phyloP scores from a whole-genome alignment of 1,139 yeast genomes.

The Kodamaea ohmeri region DNA sequence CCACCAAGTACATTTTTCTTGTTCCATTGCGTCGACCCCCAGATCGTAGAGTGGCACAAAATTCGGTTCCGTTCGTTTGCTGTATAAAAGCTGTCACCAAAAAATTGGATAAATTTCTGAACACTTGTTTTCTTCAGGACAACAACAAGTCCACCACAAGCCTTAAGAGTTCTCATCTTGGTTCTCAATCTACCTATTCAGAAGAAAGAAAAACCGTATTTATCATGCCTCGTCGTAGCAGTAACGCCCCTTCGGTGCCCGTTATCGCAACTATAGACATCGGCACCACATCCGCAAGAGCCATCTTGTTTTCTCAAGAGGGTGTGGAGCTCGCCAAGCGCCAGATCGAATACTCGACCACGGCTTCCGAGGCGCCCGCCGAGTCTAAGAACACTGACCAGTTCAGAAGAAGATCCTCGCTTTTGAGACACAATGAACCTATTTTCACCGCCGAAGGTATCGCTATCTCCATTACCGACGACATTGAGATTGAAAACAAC shows the following conservation, averaged over 20 bases:
- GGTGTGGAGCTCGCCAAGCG: conserved; percentile 83
- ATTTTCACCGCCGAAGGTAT: conserved; percentile 75
- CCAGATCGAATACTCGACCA: conserved; percentile 85
- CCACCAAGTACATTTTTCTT: no score
- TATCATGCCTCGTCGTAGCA: conserved; percentile 40
- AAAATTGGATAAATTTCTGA: neutral
- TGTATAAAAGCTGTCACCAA: neutral
- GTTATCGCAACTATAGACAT: conserved; percentile 78
- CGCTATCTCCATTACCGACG: conserved; percentile 57
- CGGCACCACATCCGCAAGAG: conserved; percentile 94
- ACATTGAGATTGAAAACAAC: conserved; percentile 61
- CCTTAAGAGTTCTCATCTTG: no score
- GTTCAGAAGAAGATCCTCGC: conserved; percentile 50
- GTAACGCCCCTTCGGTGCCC: conserved; percentile 42
- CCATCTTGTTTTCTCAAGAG: conserved; percentile 68
- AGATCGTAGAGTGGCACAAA: no score
- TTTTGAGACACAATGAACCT: conserved; percentile 51
- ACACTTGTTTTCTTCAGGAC: neutral
- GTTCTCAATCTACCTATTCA: no score
- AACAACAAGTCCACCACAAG: no score
- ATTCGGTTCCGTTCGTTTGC: no score
- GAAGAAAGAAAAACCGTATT: neutral
- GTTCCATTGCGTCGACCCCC: no score
- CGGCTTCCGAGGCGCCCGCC: conserved; percentile 56
- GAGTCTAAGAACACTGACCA: conserved; percentile 46